Percentiles rank a stretch among this genome's conserved stretches.
phyloP scores from a whole-genome alignment of 1,284 basidiomycete genomes.

The Leccinum colubrinum region DNA sequence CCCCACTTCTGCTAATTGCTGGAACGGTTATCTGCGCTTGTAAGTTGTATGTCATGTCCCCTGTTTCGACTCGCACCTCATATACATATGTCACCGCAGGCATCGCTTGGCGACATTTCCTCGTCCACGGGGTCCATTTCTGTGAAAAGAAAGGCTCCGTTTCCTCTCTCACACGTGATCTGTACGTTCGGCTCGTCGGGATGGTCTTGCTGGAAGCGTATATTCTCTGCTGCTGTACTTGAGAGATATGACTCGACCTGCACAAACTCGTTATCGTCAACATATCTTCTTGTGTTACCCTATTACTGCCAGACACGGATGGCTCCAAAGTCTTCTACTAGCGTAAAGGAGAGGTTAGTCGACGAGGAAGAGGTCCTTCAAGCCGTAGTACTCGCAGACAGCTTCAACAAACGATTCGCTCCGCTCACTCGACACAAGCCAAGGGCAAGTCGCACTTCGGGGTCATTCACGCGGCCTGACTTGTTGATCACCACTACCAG shows the following conservation, averaged over 20 bases:
- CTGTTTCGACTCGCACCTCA: background rate
- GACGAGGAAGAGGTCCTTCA: slow-evolving; percentile 83
- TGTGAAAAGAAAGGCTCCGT: slow-evolving; percentile 19
- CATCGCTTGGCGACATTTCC: slow-evolving; percentile 29
- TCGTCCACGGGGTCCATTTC: slow-evolving; percentile 30
- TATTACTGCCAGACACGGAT: slow-evolving; percentile 34
- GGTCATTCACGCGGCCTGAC: slow-evolving; percentile 4
- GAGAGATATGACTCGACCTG: slow-evolving; percentile 24
- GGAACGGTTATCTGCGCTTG: slow-evolving; percentile 40
- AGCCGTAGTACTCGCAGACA: slow-evolving; percentile 92
- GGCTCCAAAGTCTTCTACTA: slow-evolving; percentile 57
- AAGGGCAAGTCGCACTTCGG: slow-evolving; percentile 52
- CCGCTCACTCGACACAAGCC: slow-evolving; percentile 85
- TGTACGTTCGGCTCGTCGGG: slow-evolving; percentile 44
- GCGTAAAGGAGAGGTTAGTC: slow-evolving; percentile 59
- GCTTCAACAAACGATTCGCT: slow-evolving; percentile 90
- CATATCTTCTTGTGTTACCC: background rate
- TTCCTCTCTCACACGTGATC: slow-evolving; percentile 30
- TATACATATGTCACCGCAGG: slow-evolving; percentile 11
- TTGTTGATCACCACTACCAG: slow-evolving; percentile 39
- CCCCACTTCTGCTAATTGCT: slow-evolving; percentile 49
- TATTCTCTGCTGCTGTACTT: slow-evolving; percentile 23
- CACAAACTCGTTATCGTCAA: background rate
- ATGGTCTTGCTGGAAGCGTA: slow-evolving; percentile 37
- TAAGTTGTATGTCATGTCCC: slow-evolving; percentile 3